Conservation (phyloP, 169 alveolate species). For the Cryptosporidium ubiquitum region DNA sequence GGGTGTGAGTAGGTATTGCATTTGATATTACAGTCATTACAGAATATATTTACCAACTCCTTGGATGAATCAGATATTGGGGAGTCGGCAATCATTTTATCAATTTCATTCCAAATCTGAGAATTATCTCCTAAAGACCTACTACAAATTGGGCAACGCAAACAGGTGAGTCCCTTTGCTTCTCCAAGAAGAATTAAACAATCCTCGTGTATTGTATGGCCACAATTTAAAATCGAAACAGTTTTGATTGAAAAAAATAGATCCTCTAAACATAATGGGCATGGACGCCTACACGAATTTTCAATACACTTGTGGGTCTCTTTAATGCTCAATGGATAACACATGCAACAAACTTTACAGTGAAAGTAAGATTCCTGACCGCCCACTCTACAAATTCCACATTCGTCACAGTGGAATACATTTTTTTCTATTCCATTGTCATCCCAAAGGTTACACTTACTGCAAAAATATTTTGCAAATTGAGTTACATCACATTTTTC, state of each 20-base stretch:
- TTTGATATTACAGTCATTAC: conserved; percentile 72
- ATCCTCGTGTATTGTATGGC: conserved; percentile 77
- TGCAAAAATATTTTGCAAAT: conserved; percentile 76
- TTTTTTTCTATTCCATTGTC: conserved; percentile 79
- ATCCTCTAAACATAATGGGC: conserved; percentile 79
- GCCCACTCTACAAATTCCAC: conserved; percentile 87
- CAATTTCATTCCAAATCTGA: conserved; percentile 71
- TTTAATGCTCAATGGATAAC: conserved; percentile 74
- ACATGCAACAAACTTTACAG: conserved; percentile 81
- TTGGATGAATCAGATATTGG: conserved; percentile 57
- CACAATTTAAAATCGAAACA: conserved; percentile 78
- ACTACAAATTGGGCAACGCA: conserved; percentile 62
- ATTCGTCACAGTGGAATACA: conserved; percentile 85
- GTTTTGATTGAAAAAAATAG: conserved; percentile 75
- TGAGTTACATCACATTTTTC: conserved; percentile 46
- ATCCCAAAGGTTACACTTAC: conserved; percentile 79
- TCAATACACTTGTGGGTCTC: conserved; percentile 79
- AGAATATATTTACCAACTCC: conserved; percentile 56
- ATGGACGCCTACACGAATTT: conserved; percentile 76
- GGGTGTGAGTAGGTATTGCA: conserved; percentile 55
- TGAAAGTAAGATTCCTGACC: conserved; percentile 82
- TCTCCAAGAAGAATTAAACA: conserved; percentile 40
- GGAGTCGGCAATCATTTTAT: conserved; percentile 73
- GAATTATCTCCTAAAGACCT: conserved; percentile 52
- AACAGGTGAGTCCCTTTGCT: conserved; percentile 13